A percentile compares a stretch with the other conserved stretches of the same genome.
Conservation (phyloP, 2,329 filamentous ascomycete species). For the Lachnellula subtilissima region DNA sequence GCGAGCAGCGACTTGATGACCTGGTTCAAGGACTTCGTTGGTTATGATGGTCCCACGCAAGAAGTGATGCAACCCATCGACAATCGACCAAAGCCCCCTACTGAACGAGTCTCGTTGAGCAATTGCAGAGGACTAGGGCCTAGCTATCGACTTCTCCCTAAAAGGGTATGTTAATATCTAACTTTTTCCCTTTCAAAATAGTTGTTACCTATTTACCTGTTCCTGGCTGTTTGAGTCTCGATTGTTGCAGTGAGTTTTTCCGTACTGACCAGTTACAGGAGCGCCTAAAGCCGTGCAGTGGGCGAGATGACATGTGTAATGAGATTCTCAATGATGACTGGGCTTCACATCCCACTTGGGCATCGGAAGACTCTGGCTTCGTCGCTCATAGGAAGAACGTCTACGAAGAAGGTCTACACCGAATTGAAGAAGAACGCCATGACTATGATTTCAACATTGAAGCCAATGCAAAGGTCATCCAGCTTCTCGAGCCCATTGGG, state of each 20-base stretch:
- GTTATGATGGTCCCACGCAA: conserved; percentile 65
- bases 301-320: conserved; percentile 89
- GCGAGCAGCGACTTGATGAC: conserved; percentile 82
- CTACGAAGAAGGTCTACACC: conserved; percentile 88
- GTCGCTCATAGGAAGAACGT: conserved; percentile 96
- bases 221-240: too few relatives aligned
- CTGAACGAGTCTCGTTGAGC: conserved; percentile 81
- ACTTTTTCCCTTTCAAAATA: not conserved
- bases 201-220: not conserved
- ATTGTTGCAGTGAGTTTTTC: not conserved
- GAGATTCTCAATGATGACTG: conserved; percentile 95
- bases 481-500: conserved; percentile 89
- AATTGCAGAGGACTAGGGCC: conserved; percentile 95
- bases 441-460: conserved; percentile 99
- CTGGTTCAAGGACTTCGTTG: conserved; percentile 82
- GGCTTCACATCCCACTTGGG: conserved; percentile 98
- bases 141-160: conserved; percentile 88
- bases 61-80: conserved; percentile 59
- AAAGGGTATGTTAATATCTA: conserved; percentile 49
- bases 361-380: conserved; percentile 95
- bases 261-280: conserved; percentile 46
- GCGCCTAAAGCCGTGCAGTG: conserved; percentile 85
- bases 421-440: conserved; percentile 96
- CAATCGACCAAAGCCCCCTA: conserved; percentile 69
- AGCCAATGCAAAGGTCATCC: conserved; percentile 88